Evolutionary conservation across 495 filamentous ascomycete species (phyloP).

Genomic region (Echria macrotheca): DNA sequence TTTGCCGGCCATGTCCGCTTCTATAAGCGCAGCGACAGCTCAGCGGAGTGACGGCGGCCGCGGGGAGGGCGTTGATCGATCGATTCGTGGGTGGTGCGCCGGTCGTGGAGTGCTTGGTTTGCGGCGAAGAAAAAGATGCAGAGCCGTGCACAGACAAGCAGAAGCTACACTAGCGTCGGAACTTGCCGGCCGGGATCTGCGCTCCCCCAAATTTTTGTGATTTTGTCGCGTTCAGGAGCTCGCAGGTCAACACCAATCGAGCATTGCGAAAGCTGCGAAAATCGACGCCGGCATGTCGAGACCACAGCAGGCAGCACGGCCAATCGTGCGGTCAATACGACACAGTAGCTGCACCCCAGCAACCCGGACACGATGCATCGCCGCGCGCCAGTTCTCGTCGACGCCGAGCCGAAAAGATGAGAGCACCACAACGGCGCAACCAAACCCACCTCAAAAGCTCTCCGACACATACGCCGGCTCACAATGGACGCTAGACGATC

Average conservation of each 20-base stretch:
- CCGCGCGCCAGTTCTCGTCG: conserved; percentile 44
- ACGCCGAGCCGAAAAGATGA: conserved; percentile 38
- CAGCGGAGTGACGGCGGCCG: neutral
- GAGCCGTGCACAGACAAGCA: conserved; percentile 22
- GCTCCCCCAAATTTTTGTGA: conserved; percentile 12
- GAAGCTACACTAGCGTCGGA: conserved; percentile 11
- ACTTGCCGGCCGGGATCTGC: conserved; percentile 10
- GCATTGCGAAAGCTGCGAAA: neutral
- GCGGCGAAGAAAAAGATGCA: conserved; percentile 32
- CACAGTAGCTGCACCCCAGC: conserved; percentile 31
- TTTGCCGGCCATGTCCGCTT: conserved; percentile 37
- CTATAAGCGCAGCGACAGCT: neutral
- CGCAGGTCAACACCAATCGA: conserved; percentile 3
- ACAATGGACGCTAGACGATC: conserved; percentile 35
- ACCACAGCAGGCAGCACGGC: conserved; percentile 63
- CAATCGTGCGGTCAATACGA: conserved; percentile 59
- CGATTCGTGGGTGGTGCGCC: too few relatives aligned
- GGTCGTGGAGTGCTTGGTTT: too few relatives aligned
- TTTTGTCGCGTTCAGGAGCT: conserved; percentile 14
- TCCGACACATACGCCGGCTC: neutral
- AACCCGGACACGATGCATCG: conserved; percentile 26
- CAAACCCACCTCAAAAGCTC: conserved; percentile 3
- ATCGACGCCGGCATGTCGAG: conserved; percentile 51
- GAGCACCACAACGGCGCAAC: conserved; percentile 24
- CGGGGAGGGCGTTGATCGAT: too few relatives aligned